Evolutionary conservation across 192 early-diverging fungal species (phyloP), one percentile per base, ranked within the genome.

Genomic region (Coemansia sp.): DNA sequence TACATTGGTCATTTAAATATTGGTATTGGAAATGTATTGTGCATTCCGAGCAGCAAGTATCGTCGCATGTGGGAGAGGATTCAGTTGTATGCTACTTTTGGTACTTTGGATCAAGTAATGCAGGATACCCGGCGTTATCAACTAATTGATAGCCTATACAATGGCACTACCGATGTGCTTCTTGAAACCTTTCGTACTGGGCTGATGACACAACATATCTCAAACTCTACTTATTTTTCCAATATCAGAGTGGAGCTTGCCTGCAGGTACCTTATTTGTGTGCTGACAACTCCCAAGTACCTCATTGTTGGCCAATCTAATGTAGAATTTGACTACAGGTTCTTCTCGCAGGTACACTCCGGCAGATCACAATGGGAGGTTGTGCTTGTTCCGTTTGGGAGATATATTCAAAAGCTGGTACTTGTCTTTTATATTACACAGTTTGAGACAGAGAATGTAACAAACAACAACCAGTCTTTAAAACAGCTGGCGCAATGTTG

Each of bases 11-110:
- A 58, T 23, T 18, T 58, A 41, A 16, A 41, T 25, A 22, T 41
- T 7, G 7, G 19, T 19, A 23, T 14, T 25, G 24, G 38, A 14
- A 2, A 44, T 12, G 0, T 58, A 0, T 5, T 41, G 22, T 32
- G 38, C 24, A 23, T 24, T 19, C 30, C 60, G 4, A 62, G 52
- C 9, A 22, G 23, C 30, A 6, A 25, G 3, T 19, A 31, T 21
- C 47, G 60, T 19, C n/a, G 19, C 19, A 52, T 50, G 49, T 62
- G 60, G 60, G 60, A 62, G 30, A 27, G 52, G 22, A 19, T 53
- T 21, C 25, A 50, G 25, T 24, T 30, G 49, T 24, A 52, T 23
- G 60, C 47, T 18, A 62, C 49, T 2, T 62, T 62, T 41, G 49
- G 26, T 34, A 34, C 49, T 23, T 9, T 19, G n/a, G 5, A 52